These are phyloP conservation scores for Diutina pseudorugosa DNA, from an alignment of 1,139 yeast species.

Conservation along the genomic window DNA sequence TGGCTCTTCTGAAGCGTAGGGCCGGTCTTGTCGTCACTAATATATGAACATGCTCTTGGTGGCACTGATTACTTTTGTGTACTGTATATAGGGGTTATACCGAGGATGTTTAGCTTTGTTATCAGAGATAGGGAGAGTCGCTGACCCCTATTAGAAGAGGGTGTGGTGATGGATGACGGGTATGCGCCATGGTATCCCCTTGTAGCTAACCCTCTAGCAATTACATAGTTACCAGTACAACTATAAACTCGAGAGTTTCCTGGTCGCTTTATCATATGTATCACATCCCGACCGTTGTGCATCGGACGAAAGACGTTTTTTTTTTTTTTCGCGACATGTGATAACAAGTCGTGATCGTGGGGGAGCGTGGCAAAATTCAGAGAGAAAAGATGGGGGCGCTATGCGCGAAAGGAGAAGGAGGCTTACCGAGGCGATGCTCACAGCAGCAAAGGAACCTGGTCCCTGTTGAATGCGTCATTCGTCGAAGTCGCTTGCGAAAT, in stretches of 20 bases:
- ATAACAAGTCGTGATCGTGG: neutral
- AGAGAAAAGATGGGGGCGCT: neutral
- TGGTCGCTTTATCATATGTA: neutral
- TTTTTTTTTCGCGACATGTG: neutral
- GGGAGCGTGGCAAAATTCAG: neutral
- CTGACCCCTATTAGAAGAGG: neutral
- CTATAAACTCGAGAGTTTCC: neutral
- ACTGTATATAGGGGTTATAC: neutral
- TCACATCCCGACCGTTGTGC: neutral
- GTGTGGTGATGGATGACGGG: neutral
- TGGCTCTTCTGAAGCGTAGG: neutral
- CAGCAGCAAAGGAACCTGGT: too few relatives aligned
- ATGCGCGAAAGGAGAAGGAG: neutral
- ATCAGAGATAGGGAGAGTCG: neutral
- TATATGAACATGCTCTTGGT: neutral
- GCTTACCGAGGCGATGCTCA: too few relatives aligned
- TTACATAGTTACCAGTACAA: too few relatives aligned
- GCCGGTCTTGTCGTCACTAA: neutral
- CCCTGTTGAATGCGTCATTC: too few relatives aligned
- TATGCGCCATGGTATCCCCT: neutral
- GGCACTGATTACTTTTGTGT: neutral
- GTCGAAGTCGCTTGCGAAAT: too few relatives aligned
- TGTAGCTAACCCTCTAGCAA: neutral
- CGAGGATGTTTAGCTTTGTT: neutral
- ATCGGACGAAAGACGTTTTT: neutral